These are phyloP conservation scores for Pezicula radicicola DNA, from an alignment of 2,329 filamentous ascomycete species.

Conservation along the genomic window DNA sequence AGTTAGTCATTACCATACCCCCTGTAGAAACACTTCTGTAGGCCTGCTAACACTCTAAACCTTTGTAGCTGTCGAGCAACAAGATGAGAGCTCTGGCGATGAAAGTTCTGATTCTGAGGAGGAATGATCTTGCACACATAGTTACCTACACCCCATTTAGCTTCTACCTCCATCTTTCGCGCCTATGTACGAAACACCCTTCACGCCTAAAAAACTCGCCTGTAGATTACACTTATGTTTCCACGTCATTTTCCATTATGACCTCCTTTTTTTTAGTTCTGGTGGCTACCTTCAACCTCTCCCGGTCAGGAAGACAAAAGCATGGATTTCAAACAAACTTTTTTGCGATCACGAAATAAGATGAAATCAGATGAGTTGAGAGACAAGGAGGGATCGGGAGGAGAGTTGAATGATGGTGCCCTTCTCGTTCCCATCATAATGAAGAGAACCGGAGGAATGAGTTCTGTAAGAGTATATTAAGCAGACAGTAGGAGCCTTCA, in stretches of 20 bases:
- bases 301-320: background rate
- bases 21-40: background rate
- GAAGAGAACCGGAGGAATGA: too few relatives aligned
- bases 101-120: constrained; percentile 53
- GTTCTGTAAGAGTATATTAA: too few relatives aligned
- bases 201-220: background rate
- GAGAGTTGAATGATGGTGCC: too few relatives aligned
- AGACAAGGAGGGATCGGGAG: too few relatives aligned
- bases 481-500: too few relatives aligned
- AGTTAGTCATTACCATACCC: constrained; percentile 17
- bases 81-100: constrained; percentile 47
- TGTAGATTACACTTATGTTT: background rate
- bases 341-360: too few relatives aligned
- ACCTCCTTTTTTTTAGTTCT: background rate
- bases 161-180: background rate
- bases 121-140: constrained; percentile 17
- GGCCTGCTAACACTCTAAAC: constrained; percentile 7
- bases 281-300: background rate
- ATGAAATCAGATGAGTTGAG: too few relatives aligned
- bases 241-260: background rate
- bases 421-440: too few relatives aligned
- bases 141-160: background rate
- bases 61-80: constrained; percentile 24
- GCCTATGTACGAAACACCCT: background rate
- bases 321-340: background rate